phyloP scores from a whole-genome alignment of 2,329 filamentous ascomycete species.

The Sporothrix phasma region DNA sequence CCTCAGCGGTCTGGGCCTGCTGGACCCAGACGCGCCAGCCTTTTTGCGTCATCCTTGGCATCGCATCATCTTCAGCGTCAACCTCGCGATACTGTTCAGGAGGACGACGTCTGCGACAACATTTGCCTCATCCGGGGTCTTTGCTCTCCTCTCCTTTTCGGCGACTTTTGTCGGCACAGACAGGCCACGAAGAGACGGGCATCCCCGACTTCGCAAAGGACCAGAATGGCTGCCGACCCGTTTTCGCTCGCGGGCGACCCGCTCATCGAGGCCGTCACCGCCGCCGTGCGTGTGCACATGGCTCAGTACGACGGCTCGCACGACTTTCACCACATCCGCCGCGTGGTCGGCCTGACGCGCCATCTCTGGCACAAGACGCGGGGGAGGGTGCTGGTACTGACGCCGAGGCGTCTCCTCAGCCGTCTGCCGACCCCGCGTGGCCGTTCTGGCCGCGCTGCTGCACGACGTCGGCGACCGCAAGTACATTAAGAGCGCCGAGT shows the following conservation, averaged over 20 bases:
- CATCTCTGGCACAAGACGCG: conserved; percentile 41
- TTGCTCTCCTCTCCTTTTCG: not conserved
- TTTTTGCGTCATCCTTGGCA: not conserved
- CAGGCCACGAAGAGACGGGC: no score
- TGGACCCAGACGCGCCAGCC: not conserved
- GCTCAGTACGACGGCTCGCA: conserved; percentile 73
- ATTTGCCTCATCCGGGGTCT: no score
- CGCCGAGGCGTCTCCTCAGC: no score
- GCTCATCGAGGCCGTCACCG: conserved; percentile 46
- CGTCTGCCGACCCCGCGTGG: conserved; percentile 37
- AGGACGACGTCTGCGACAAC: not conserved
- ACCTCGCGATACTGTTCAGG: not conserved
- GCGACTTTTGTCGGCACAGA: no score
- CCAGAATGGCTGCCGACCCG: not conserved
- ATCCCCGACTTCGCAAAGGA: no score
- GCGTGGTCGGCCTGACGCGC: conserved; percentile 65
- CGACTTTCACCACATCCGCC: conserved; percentile 74
- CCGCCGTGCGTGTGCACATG: conserved; percentile 64
- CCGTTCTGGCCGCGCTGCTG: conserved; percentile 64
- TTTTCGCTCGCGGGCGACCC: conserved; percentile 29
- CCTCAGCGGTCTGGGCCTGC: not conserved
- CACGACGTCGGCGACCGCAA: conserved; percentile 87
- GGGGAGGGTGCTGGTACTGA: no score
- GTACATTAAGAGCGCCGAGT: conserved; percentile 53
- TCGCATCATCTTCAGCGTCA: not conserved